A percentile compares a stretch with the other conserved stretches of the same genome.
phyloP scores from a whole-genome alignment of 2,329 filamentous ascomycete species.

The Exophiala xenobiotica region DNA sequence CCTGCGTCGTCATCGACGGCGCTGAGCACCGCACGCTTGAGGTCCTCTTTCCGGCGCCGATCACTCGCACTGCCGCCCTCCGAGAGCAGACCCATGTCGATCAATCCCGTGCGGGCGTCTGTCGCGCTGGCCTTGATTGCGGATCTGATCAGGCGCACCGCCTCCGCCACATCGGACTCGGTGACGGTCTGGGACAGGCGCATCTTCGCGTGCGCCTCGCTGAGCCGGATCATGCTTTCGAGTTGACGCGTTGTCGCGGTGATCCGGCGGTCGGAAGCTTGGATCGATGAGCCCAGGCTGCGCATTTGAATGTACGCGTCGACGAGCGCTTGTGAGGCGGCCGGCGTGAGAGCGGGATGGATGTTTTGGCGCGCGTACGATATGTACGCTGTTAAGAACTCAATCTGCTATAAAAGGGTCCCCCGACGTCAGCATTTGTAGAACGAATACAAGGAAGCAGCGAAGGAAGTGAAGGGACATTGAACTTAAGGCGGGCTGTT shows the following conservation, averaged over 20 bases:
- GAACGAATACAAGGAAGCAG: not conserved
- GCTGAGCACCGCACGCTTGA: slow-evolving; percentile 74
- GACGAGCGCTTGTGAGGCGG: slow-evolving; percentile 80
- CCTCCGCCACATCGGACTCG: slow-evolving; percentile 79
- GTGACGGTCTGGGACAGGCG: slow-evolving; percentile 75
- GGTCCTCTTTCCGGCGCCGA: slow-evolving; percentile 74
- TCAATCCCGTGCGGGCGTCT: slow-evolving; percentile 82
- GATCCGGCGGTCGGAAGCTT: slow-evolving; percentile 89
- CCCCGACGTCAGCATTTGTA: not conserved
- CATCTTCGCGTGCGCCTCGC: slow-evolving; percentile 98
- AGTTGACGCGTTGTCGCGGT: slow-evolving; percentile 95
- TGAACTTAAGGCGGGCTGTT: not conserved
- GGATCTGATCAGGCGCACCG: slow-evolving; percentile 86
- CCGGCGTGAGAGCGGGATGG: slow-evolving; percentile 76
- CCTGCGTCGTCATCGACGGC: slow-evolving; percentile 67
- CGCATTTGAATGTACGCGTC: slow-evolving; percentile 92
- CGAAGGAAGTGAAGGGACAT: not conserved
- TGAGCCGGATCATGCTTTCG: slow-evolving; percentile 95
- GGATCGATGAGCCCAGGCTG: slow-evolving; percentile 82
- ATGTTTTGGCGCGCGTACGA: slow-evolving; percentile 88
- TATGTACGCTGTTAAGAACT: slow-evolving; percentile 95
- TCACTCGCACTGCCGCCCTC: slow-evolving; percentile 93
- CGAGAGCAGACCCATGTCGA: slow-evolving; percentile 93
- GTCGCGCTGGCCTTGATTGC: slow-evolving; percentile 98
- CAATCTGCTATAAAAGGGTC: slow-evolving; percentile 67